These are phyloP conservation scores for Brettanomyces sp. DNA, from an alignment of 805 yeast genomes.

Conservation along the genomic window DNA sequence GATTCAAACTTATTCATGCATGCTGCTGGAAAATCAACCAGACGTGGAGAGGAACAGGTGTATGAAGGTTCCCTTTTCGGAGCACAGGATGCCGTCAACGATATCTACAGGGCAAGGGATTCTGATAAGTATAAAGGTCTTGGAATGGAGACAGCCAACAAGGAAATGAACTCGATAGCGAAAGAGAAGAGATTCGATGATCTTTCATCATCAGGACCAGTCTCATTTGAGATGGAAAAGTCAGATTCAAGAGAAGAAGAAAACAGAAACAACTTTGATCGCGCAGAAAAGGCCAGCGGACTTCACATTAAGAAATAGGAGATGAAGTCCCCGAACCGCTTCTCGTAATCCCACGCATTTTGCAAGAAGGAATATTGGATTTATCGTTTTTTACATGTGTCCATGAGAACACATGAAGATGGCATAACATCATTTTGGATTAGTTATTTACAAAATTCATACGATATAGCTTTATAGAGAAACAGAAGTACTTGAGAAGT, in stretches of 20 bases:
- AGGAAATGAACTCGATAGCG: conserved; percentile 11
- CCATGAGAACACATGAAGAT: no score
- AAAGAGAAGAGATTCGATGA: conserved; percentile 8
- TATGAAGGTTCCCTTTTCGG: conserved; percentile 53
- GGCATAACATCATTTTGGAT: no score
- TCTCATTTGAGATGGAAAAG: conserved; percentile 17
- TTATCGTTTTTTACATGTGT: no score
- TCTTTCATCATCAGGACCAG: conserved; percentile 12
- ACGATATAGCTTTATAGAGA: no score
- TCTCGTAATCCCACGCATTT: neutral
- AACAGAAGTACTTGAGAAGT: no score
- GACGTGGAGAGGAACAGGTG: conserved; percentile 36
- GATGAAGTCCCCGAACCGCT: neutral
- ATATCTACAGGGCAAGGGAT: conserved; percentile 36
- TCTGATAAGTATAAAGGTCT: conserved; percentile 6
- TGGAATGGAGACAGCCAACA: conserved; percentile 10
- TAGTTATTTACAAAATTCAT: no score
- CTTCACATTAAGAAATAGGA: neutral
- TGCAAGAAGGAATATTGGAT: no score
- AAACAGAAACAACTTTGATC: no score
- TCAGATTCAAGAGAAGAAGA: neutral
- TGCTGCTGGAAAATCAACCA: conserved; percentile 29
- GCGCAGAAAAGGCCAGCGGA: neutral
- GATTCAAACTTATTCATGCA: conserved; percentile 51
- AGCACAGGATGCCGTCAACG: conserved; percentile 40